Base-by-base conservation (phyloP, 2,329 filamentous ascomycete genomes). In the Coniochaeta ligniaria region DNA sequence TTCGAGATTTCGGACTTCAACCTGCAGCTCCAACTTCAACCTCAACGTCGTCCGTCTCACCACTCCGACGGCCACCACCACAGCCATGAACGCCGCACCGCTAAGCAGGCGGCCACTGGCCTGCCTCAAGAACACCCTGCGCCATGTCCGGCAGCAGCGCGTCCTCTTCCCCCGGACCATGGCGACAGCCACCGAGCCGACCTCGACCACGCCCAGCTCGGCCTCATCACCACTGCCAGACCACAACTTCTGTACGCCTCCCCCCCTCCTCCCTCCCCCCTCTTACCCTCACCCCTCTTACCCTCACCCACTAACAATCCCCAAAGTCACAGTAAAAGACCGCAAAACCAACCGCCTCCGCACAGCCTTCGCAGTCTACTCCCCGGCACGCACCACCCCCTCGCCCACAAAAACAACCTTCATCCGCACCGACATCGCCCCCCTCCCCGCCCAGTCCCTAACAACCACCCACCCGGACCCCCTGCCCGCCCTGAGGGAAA, bases 61-160 rank as follows among this genome's bases (percentile, higher is more conserved):
- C 22, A 31, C 22, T 24, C 2, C 14, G 24, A 52, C 47, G 47
- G 54, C 54, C 20, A 45, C 52, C 68, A 76, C 69, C 65, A 52
- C 47, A 52, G 47, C 47, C 47, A 84, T 81, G 79, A 92, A 91
- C 81, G 80, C 83, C 66, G 79, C 83, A 65, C 75, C 82, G 62
- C 70, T 81, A 70, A 63, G 60, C 52, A 76, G 83, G 75, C 86
- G 89, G 83, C 88, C 89, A 63, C 75, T 90, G 70, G 84, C 85
- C 80, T 88, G 85, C 75, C 84, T 90, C 72, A 90, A 89, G 75
- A 78, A 83, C 33, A 76, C 84, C 41, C 71, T 91, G 67, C 80
- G 87, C 64, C 80, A 83, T 70, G 75, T 81, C 55, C 78, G 84
- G 63, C 80, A 80, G 63, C 81, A 83, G 60, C 75, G 71, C 54